A percentile compares a stretch with the other conserved stretches of the same genome.
These are phyloP conservation scores for Diaporthe sp. DNA, from an alignment of 2,329 filamentous ascomycete genomes.

Conservation along the genomic window DNA sequence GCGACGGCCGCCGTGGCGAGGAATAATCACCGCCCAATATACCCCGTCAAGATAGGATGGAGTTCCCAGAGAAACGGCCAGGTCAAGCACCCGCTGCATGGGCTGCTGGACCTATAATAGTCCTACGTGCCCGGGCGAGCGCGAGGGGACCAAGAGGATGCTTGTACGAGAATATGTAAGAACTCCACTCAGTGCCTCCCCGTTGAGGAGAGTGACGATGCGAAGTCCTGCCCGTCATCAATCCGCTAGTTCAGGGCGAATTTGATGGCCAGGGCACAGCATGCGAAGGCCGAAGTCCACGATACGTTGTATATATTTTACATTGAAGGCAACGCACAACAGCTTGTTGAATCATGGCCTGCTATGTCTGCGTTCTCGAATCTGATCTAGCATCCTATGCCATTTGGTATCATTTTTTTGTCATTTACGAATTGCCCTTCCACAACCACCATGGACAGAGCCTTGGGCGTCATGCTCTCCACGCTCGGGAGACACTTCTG, in stretches of 20 bases:
- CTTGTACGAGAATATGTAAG: neutral
- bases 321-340: neutral
- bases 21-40: neutral
- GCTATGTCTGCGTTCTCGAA: neutral
- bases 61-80: no score
- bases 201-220: no score
- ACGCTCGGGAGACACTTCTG: neutral
- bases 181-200: neutral
- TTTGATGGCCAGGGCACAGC: neutral
- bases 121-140: neutral
- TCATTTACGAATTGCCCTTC: neutral
- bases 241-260: neutral
- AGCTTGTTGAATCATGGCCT: neutral
- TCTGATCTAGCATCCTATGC: slow-evolving; percentile 20
- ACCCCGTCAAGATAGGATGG: neutral
- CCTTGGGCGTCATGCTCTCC: no score
- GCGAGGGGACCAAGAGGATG: neutral
- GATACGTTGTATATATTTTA: neutral
- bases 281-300: neutral
- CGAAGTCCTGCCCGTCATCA: no score
- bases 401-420: slow-evolving; percentile 35
- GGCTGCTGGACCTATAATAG: neutral
- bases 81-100: no score
- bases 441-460: neutral
- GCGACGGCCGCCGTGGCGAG: neutral